These are phyloP conservation scores for Lindgomyces ingoldianus DNA, from an alignment of 495 filamentous ascomycete species.

Conservation along the genomic window DNA sequence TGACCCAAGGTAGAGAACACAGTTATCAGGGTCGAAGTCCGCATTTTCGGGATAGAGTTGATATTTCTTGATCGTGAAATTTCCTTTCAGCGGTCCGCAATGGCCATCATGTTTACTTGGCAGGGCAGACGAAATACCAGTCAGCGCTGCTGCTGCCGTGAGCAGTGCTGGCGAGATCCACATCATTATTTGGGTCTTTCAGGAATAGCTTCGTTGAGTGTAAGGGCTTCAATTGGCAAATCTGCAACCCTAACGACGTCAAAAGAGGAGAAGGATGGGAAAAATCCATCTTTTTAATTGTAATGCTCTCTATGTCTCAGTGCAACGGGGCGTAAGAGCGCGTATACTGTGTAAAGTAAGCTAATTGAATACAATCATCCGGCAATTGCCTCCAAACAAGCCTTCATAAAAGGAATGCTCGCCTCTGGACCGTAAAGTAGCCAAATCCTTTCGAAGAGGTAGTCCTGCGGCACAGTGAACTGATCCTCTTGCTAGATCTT, in stretches of 20 bases:
- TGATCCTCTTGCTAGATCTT: too few species aligned
- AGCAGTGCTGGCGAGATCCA: background rate
- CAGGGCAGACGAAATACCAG: background rate
- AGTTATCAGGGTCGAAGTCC: constrained; percentile 28
- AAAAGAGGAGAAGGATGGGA: background rate
- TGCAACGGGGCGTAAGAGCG: background rate
- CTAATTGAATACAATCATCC: background rate
- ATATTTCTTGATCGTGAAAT: constrained; percentile 27
- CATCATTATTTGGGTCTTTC: background rate
- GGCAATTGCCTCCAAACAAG: background rate
- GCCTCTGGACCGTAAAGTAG: background rate
- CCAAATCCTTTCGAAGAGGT: too few species aligned
- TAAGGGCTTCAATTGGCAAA: background rate
- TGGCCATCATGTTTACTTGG: background rate
- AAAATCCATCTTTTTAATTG: background rate
- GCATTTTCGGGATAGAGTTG: constrained; percentile 33
- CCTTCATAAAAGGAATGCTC: background rate
- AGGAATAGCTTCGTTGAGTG: background rate
- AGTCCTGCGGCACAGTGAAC: too few species aligned
- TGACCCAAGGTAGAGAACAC: constrained; percentile 32
- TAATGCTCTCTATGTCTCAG: background rate
- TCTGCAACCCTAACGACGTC: background rate
- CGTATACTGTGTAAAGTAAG: background rate
- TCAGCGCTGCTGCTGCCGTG: background rate
- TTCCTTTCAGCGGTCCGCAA: constrained; percentile 23